phyloP scores from a whole-genome alignment of 495 filamentous ascomycete species.

The Aspergillus carlsbadensis region DNA sequence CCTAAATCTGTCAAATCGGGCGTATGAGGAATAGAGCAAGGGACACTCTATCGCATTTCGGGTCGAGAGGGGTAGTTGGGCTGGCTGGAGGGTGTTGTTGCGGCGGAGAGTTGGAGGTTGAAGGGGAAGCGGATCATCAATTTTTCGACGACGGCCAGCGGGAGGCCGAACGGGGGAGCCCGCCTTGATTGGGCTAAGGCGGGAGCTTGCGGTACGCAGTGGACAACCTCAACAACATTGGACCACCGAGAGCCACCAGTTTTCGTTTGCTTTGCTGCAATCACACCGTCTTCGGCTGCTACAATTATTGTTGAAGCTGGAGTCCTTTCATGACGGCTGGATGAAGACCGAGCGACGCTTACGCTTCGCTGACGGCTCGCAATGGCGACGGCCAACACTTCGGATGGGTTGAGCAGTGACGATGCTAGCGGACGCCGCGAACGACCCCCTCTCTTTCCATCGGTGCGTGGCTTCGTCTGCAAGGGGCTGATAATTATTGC shows the following conservation, averaged over 20 bases:
- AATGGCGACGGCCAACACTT: conserved; percentile 18
- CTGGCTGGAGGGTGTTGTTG: not conserved
- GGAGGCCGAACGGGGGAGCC: conserved; percentile 15
- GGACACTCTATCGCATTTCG: conserved; percentile 12
- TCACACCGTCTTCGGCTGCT: not conserved
- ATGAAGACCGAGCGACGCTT: conserved; percentile 13
- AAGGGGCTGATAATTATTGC: not conserved
- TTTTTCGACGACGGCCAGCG: conserved; percentile 21
- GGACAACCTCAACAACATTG: conserved; percentile 1
- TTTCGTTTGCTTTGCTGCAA: not conserved
- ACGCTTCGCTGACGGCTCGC: conserved; percentile 14
- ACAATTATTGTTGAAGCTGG: not conserved
- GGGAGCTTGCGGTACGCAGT: not conserved
- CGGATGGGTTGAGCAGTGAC: conserved; percentile 17
- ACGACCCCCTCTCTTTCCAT: conserved; percentile 49
- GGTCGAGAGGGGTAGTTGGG: not conserved
- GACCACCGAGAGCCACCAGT: not conserved
- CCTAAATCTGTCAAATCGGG: not conserved
- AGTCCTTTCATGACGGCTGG: conserved; percentile 15
- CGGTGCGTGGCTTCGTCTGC: conserved; percentile 26
- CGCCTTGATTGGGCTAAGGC: not conserved
- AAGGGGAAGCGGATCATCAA: conserved; percentile 23
- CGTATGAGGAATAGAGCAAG: not conserved
- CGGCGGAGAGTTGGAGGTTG: conserved; percentile 5
- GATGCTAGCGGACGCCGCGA: conserved; percentile 36